Evolutionary conservation across 148 eudicot genomes (phyloP), one percentile per base, ranked within the genome.

Genomic region (Amaranthus palmeri): DNA sequence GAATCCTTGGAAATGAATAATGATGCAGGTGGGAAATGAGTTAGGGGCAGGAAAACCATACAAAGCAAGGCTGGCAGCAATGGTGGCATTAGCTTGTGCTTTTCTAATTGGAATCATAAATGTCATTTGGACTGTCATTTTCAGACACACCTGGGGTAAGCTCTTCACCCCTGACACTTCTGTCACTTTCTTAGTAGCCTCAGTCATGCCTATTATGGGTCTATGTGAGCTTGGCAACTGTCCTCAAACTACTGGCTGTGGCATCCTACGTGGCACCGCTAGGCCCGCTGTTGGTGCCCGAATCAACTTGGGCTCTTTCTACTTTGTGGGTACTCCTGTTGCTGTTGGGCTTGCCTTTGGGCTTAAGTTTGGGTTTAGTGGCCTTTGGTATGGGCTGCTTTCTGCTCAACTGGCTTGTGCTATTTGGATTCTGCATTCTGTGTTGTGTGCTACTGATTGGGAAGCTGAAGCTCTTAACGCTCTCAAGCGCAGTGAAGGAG

Each of bases 201-300:
- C 92, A 9, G 96, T 91, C 0, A 86, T 91, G 91, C 98, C 98
- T 8, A 71, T 93, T 44, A 88, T 91, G 84, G 98, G 97, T 44
- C 77, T 93, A 2, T 91, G 97, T 70, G 98, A 93, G 87, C 85
- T 93, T 2, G 98, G 98, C 0, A 93, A 93, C 83, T 93, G 98
- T 58, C 98, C 98, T 5, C 98, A 93, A 42, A 93, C 98, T 0
- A 93, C 98, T 0, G 98, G 98, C 45, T 93, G 98, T 68, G 98
- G 98, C 41, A 85, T 93, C 74, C 81, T 93, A 45, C 91, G 98
- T 12, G 98, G 97, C 56, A 85, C 91, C 0, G 97, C 98, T 6
- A 77, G 98, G 67, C 98, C 98, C 0, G 90, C 83, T 0, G 85
- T 91, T 15, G 98, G 93, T 18, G 98, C 97, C 67, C 86, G 86